These are phyloP conservation scores for Kokia cookei DNA, from an alignment of 441 rosid genomes.

Conservation along the genomic window DNA sequence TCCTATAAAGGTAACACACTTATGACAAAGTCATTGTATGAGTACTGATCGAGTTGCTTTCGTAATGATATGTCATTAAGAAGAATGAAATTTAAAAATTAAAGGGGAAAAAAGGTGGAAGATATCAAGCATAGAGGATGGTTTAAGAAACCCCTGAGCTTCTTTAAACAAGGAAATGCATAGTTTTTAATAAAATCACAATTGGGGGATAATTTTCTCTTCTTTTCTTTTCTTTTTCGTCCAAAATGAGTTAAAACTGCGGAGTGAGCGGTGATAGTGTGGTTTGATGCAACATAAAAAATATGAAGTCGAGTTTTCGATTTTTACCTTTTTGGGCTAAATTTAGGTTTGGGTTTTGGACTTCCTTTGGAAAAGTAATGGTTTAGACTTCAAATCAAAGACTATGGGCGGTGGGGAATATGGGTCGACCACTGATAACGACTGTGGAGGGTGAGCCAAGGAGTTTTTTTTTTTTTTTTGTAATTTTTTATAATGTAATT, in stretches of 20 bases:
- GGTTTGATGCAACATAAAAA: background rate
- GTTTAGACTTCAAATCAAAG: background rate
- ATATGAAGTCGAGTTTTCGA: background rate
- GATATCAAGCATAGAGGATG: background rate
- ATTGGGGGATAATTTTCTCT: background rate
- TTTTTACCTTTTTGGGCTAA: background rate
- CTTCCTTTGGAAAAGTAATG: background rate
- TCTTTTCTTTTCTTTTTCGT: background rate
- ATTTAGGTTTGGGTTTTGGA: background rate
- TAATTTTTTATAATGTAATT: too few relatives aligned
- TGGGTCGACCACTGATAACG: background rate
- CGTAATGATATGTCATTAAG: background rate
- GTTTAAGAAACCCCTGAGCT: conserved; percentile 18
- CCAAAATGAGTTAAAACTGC: background rate
- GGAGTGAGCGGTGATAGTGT: background rate
- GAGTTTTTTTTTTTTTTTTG: too few relatives aligned
- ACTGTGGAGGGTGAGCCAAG: too few relatives aligned
- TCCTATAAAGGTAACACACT: too few relatives aligned
- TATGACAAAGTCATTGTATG: too few relatives aligned
- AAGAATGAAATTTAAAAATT: background rate
- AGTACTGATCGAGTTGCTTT: too few relatives aligned
- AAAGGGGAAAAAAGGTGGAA: background rate
- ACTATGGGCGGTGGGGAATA: background rate
- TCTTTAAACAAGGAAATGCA: background rate
- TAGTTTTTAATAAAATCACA: background rate